phyloP scores from a whole-genome alignment of 192 early-diverging fungal genomes.

The Coemansia pectinata region DNA sequence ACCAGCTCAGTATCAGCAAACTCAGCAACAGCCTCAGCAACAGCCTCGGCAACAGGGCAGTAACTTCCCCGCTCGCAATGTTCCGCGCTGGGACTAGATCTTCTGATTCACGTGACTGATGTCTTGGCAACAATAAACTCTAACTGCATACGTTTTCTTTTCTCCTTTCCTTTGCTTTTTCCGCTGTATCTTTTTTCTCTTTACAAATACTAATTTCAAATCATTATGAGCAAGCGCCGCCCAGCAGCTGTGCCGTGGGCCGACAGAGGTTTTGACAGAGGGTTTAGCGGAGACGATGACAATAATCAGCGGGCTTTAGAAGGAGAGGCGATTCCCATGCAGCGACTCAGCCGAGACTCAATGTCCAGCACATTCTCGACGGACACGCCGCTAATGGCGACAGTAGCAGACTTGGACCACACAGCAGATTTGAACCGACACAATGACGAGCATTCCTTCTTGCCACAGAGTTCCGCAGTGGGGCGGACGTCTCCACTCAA shows the following conservation, averaged over 20 bases:
- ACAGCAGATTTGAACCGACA: not conserved
- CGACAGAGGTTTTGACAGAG: constrained; percentile 1
- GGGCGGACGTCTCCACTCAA: constrained; percentile 47
- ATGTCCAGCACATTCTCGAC: constrained; percentile 40
- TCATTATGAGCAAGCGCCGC: constrained; percentile 42
- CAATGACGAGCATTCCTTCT: not conserved
- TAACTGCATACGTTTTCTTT: not conserved
- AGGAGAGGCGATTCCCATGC: constrained; percentile 43
- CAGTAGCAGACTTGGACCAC: constrained; percentile 29
- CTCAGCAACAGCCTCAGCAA: not conserved
- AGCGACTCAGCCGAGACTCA: constrained; percentile 29
- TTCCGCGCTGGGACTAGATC: constrained; percentile 37
- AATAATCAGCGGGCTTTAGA: not conserved
- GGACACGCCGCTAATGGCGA: constrained; percentile 51
- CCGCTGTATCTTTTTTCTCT: not conserved
- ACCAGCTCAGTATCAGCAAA: not conserved
- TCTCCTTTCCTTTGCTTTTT: not conserved
- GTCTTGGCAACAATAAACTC: not conserved
- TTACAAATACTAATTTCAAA: not conserved
- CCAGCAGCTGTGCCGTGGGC: constrained; percentile 15
- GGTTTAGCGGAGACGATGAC: not conserved
- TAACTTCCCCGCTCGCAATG: constrained; percentile 18
- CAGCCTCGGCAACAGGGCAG: not conserved
- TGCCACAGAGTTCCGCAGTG: not conserved
- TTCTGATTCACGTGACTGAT: not conserved